A percentile compares a stretch with the other conserved stretches of the same genome.
phyloP scores from a whole-genome alignment of 2,329 filamentous ascomycete genomes.

The Fusarium algeriense region DNA sequence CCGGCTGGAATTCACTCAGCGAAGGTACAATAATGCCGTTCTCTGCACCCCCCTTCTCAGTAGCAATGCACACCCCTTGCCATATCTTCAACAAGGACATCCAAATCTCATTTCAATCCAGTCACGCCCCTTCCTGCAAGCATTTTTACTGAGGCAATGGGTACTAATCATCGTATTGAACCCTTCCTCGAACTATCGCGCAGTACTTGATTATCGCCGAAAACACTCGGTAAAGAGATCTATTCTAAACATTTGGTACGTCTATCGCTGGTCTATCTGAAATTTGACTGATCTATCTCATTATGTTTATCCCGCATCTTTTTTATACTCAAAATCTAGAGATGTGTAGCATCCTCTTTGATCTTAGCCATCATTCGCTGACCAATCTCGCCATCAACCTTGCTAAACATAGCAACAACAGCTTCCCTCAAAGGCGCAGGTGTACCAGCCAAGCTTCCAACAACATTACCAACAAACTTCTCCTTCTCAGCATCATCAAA shows the following conservation, averaged over 20 bases:
- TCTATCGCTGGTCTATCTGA: neutral
- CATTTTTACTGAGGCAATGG: no score
- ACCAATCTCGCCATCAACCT: conserved; percentile 19
- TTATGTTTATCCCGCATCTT: neutral
- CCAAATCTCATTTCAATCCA: no score
- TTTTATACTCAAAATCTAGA: fast-evolving
- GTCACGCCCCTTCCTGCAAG: no score
- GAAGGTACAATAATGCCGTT: no score
- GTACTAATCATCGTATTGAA: no score
- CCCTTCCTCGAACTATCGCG: no score
- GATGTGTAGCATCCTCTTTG: conserved; percentile 1
- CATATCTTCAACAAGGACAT: no score
- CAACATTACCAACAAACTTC: conserved; percentile 1
- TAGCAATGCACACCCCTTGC: no score
- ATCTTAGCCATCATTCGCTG: conserved; percentile 20
- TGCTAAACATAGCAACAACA: conserved; percentile 16
- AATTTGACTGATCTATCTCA: neutral
- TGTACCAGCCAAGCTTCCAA: conserved; percentile 11
- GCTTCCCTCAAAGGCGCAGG: conserved; percentile 3
- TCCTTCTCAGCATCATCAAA: conserved; percentile 17
- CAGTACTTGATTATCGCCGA: no score
- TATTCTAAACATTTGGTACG: neutral
- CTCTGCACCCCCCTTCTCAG: no score
- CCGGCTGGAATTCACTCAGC: no score
- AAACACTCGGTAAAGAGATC: neutral